These are phyloP conservation scores for Biscutella laevigata DNA, from an alignment of 441 rosid genomes.

Conservation along the genomic window DNA sequence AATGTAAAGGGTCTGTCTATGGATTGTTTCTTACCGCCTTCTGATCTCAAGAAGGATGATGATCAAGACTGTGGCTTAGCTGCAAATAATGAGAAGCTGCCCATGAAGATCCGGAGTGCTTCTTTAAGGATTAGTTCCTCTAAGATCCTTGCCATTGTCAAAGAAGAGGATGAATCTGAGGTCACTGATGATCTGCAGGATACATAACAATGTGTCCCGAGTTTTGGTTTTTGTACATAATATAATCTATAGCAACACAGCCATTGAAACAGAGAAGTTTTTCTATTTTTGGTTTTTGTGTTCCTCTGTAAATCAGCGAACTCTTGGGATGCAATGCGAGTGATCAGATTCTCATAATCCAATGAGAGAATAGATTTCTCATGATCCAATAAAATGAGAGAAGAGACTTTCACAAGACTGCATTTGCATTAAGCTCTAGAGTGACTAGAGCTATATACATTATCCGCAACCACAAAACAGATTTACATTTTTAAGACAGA, in stretches of 20 bases:
- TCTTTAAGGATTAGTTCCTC: conserved; percentile 45
- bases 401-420: conserved; percentile 18
- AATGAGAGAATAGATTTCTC: background rate
- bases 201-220: background rate
- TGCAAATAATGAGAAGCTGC: conserved; percentile 31
- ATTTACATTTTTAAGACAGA: conserved; percentile 7
- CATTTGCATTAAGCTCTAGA: conserved; percentile 24
- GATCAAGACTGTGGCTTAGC: conserved; percentile 34
- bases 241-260: background rate
- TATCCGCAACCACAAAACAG: conserved; percentile 21
- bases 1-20: conserved; percentile 69
- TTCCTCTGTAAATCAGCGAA: conserved; percentile 19
- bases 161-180: conserved; percentile 37
- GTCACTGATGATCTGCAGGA: conserved; percentile 27
- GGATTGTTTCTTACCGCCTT: conserved; percentile 86
- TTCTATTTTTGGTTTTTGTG: conserved; percentile 1
- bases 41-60: conserved; percentile 63
- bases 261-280: conserved; percentile 17
- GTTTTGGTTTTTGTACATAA: conserved; percentile 27
- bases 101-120: conserved; percentile 37
- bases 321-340: conserved; percentile 22
- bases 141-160: conserved; percentile 51
- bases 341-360: conserved; percentile 10
- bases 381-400: background rate
- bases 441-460: conserved; percentile 24